Evolutionary conservation across 306 rosid genomes (phyloP), one percentile per base, ranked within the genome.

Genomic region (Vachellia collinsii): DNA sequence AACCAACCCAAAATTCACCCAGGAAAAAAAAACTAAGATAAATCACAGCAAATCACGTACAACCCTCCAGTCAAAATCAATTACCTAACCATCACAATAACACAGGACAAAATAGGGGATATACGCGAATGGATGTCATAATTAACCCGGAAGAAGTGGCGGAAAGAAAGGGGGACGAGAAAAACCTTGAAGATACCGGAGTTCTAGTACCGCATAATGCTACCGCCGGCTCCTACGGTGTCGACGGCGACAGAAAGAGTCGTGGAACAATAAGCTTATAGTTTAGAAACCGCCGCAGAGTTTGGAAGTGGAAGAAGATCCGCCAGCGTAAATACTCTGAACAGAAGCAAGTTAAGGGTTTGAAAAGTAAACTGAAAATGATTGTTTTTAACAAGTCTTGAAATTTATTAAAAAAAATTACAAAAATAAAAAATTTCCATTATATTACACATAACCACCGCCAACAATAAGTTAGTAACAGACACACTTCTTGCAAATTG

Each of bases 101-200:
- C 22, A 77, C 22, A 38, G 3, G 76, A 3, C 17, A 29, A 58
- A 17, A 70, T 39, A 50, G 19, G 19, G 47, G 19, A 34, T n/a
- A 51, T 8, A 20, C 34, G 6, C 64, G 37, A 36, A 71, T n/a
- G 37, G n/a, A 25, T 25, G 17, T 14, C 6, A 54, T 36, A 6
- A 74, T 54, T 36, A 19, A 72, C 25, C 44, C 29, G 77, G 64
- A 43, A 51, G n/a, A n/a, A n/a, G 22, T 29, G 8, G 25, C 25
- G 14, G 5, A 8, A 6, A 16, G 74, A 51, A 11, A 48, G 14
- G 48, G 44, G 41, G 9, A 76, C 34, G 34, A 29, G 2, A 29
- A n/a, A 29, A 67, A 68, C 83, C 75, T 83, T 50, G 79, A 13
- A 43, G 54, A 63, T 12, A 37, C 10, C 61, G 3, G 70, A 36